Percentiles rank a stretch among this genome's conserved stretches.
These are phyloP conservation scores for Phalaenopsis aphrodite DNA, from an alignment of 106 monocot genomes.

Conservation along the genomic window DNA sequence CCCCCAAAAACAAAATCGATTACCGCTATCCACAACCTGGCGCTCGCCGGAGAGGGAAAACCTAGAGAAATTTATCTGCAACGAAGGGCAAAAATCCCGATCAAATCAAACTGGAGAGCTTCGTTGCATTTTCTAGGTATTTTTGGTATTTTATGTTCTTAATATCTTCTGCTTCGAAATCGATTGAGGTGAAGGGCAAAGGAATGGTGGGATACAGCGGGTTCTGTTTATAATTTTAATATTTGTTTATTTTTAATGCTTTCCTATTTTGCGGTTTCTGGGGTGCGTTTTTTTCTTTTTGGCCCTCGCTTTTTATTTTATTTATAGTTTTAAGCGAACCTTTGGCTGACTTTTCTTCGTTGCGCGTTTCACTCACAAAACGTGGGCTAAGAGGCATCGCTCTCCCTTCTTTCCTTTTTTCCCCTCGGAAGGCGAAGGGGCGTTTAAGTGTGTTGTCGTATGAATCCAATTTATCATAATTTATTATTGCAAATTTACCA, in stretches of 20 bases:
- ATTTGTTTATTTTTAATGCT: not conserved
- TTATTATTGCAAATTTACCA: no score
- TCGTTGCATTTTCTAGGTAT: not conserved
- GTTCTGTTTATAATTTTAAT: not conserved
- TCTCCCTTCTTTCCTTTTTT: not conserved
- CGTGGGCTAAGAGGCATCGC: not conserved
- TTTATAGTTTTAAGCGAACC: not conserved
- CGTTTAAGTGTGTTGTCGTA: no score
- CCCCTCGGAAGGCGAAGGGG: no score
- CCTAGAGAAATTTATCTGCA: not conserved
- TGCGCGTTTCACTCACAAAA: not conserved
- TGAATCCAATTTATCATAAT: no score
- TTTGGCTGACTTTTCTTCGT: not conserved
- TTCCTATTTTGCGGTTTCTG: not conserved
- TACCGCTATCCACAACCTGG: not conserved
- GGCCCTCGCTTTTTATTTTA: not conserved
- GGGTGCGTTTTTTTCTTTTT: not conserved
- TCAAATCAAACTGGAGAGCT: not conserved
- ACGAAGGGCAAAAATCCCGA: not conserved
- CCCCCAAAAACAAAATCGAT: not conserved
- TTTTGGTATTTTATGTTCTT: not conserved
- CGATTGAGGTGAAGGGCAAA: not conserved
- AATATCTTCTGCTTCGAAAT: not conserved
- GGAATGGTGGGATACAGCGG: slow-evolving; percentile 4
- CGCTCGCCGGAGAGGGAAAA: not conserved